Conservation (phyloP, 169 alveolate genomes). For the Plasmodium relictum region DNA sequence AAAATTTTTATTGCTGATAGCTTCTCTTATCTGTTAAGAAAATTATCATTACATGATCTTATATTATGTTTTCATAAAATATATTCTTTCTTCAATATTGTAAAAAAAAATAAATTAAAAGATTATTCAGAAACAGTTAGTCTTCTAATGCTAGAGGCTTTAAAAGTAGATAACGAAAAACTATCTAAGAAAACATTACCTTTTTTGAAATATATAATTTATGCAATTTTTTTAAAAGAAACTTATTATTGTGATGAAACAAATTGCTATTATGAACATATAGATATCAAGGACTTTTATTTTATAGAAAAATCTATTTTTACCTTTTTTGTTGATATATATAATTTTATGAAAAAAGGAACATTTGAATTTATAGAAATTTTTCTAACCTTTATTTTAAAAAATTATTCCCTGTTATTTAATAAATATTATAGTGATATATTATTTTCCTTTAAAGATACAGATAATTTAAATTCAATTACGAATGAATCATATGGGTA, state of each 20-base stretch:
- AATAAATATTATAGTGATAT: conserved; percentile 21
- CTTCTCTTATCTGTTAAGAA: conserved; percentile 67
- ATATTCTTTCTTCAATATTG: conserved; percentile 40
- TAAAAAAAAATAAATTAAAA: conserved; percentile 40
- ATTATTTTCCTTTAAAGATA: conserved; percentile 1
- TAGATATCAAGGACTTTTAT: conserved; percentile 4
- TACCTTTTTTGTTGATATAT: conserved; percentile 45
- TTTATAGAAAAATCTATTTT: conserved; percentile 18
- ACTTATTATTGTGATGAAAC: conserved; percentile 71
- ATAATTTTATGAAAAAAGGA: conserved; percentile 69
- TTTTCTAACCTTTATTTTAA: conserved; percentile 60
- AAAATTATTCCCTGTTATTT: conserved; percentile 36
- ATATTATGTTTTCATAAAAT: conserved; percentile 60
- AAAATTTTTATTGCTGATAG: conserved; percentile 76
- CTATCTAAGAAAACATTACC: conserved; percentile 52
- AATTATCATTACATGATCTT: conserved; percentile 69
- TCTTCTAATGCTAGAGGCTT: conserved; percentile 54
- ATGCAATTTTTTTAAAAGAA: conserved; percentile 28
- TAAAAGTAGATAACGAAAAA: conserved; percentile 60
- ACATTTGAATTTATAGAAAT: conserved; percentile 53
- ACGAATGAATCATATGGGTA: neutral
- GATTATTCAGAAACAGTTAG: conserved; percentile 70
- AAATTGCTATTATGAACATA: conserved; percentile 19
- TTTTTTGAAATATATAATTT: conserved; percentile 69
- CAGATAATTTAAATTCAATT: neutral